These are phyloP conservation scores for Lipomyces anomalus DNA, from an alignment of 805 yeast genomes.

Conservation along the genomic window DNA sequence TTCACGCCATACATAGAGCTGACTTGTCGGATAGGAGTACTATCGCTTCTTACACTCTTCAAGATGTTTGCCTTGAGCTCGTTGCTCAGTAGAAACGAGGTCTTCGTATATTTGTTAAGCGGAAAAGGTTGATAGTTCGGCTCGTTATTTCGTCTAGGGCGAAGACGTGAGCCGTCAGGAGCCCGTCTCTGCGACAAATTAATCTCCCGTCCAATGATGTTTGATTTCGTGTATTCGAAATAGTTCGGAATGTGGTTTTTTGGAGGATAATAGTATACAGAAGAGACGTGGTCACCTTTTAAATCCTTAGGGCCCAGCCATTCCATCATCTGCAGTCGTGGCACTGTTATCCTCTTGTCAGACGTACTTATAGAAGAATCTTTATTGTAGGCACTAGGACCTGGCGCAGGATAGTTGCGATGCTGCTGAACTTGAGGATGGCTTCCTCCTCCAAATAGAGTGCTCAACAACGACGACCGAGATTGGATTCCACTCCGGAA, in stretches of 20 bases:
- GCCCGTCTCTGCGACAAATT: neutral
- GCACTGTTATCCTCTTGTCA: slow-evolving; percentile 2
- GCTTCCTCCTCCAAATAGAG: neutral
- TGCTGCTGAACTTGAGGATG: slow-evolving; percentile 8
- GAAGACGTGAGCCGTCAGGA: slow-evolving; percentile 26
- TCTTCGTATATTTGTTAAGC: slow-evolving; percentile 58
- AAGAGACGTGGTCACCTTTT: slow-evolving; percentile 21
- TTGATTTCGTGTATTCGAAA: slow-evolving; percentile 7
- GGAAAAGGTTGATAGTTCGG: slow-evolving; percentile 66
- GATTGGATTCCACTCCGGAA: neutral
- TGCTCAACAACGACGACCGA: neutral
- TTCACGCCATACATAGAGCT: slow-evolving; percentile 76
- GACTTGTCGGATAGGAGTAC: slow-evolving; percentile 55
- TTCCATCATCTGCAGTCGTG: slow-evolving; percentile 17
- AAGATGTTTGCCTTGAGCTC: slow-evolving; percentile 57
- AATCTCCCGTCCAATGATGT: neutral
- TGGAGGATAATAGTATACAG: slow-evolving; percentile 18
- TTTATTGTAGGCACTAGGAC: neutral
- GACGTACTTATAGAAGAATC: neutral
- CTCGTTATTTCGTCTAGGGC: slow-evolving; percentile 12
- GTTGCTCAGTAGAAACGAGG: slow-evolving; percentile 56
- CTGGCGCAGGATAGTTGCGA: neutral
- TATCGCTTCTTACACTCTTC: slow-evolving; percentile 45
- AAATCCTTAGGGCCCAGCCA: slow-evolving; percentile 23
- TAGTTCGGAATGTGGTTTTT: slow-evolving; percentile 24